Conservation (phyloP, 139 green algal species). For the Mesotaenium endlicherianum region DNA sequence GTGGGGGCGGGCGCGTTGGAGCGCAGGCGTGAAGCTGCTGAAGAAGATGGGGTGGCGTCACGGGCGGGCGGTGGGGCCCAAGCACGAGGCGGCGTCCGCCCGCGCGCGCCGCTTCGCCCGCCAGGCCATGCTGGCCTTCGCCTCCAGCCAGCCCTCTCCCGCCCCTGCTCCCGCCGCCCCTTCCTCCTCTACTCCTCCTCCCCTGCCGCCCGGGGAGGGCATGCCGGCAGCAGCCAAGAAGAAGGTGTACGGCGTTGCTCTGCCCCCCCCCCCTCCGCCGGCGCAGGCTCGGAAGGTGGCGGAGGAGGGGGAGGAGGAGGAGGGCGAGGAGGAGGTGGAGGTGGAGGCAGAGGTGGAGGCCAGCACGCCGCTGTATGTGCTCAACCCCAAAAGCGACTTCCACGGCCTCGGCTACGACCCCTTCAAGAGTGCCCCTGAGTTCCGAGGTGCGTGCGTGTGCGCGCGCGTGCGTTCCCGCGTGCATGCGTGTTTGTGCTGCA, state of each 20-base stretch:
- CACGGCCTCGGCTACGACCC: slow-evolving; percentile 91
- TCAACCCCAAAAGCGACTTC: slow-evolving; percentile 74
- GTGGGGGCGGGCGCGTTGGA: too few species aligned
- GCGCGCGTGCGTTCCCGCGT: neutral
- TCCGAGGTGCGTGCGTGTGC: neutral
- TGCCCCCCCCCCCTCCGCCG: neutral
- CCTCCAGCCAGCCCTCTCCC: neutral
- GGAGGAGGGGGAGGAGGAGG: neutral
- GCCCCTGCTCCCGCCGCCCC: too few species aligned
- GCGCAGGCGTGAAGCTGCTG: slow-evolving; percentile 80
- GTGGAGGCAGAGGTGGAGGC: slow-evolving; percentile 59
- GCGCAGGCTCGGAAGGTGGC: neutral
- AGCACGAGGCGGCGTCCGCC: neutral
- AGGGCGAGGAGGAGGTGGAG: neutral
- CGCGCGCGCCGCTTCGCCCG: neutral
- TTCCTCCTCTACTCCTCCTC: too few species aligned
- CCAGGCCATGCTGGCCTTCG: slow-evolving; percentile 10
- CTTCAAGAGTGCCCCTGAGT: slow-evolving; percentile 69
- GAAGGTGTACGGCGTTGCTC: slow-evolving; percentile 4
- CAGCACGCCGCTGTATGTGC: slow-evolving; percentile 73
- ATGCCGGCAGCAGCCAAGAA: neutral
- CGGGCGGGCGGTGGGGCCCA: slow-evolving; percentile 50
- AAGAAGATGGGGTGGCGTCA: slow-evolving; percentile 90
- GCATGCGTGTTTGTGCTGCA: too few species aligned
- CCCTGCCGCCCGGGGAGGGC: too few species aligned